These are phyloP conservation scores for Crucihimalaya himalaica DNA, from an alignment of 345 rosid species.

Conservation along the genomic window DNA sequence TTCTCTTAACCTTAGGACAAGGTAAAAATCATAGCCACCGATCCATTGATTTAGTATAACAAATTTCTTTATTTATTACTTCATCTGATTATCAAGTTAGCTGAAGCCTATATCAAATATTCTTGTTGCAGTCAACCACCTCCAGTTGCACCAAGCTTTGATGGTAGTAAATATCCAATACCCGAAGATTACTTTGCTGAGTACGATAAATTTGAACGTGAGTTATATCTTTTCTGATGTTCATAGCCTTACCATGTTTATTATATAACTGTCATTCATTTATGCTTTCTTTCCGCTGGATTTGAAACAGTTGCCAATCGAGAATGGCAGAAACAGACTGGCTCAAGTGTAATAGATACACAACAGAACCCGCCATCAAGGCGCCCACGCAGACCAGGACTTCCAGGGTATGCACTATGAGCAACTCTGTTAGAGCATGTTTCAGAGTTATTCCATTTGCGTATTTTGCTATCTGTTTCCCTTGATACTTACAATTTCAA, in stretches of 20 bases:
- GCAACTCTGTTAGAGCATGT: slow-evolving; percentile 21
- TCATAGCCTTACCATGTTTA: slow-evolving; percentile 6
- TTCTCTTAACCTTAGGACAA: slow-evolving; percentile 61
- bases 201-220: slow-evolving; percentile 63
- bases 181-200: slow-evolving; percentile 75
- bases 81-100: slow-evolving; percentile 9
- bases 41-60: neutral
- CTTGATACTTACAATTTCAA: slow-evolving; percentile 21
- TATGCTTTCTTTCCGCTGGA: slow-evolving; percentile 13
- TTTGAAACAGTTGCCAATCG: slow-evolving; percentile 57
- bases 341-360: slow-evolving; percentile 41
- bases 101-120: slow-evolving; percentile 8
- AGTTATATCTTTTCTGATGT: slow-evolving; percentile 36
- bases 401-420: slow-evolving; percentile 51
- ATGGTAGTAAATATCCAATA: slow-evolving; percentile 56
- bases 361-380: slow-evolving; percentile 42
- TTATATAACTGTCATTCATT: slow-evolving; percentile 4
- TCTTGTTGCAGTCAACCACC: slow-evolving; percentile 55
- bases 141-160: slow-evolving; percentile 54
- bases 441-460: slow-evolving; percentile 12
- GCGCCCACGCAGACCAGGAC: slow-evolving; percentile 68
- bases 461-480: slow-evolving; percentile 1
- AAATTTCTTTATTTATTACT: slow-evolving; percentile 2
- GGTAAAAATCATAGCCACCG: slow-evolving; percentile 43
- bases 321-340: slow-evolving; percentile 77